These are phyloP conservation scores for Pezicula carpinea DNA, from an alignment of 2,329 filamentous ascomycete genomes.

Conservation along the genomic window DNA sequence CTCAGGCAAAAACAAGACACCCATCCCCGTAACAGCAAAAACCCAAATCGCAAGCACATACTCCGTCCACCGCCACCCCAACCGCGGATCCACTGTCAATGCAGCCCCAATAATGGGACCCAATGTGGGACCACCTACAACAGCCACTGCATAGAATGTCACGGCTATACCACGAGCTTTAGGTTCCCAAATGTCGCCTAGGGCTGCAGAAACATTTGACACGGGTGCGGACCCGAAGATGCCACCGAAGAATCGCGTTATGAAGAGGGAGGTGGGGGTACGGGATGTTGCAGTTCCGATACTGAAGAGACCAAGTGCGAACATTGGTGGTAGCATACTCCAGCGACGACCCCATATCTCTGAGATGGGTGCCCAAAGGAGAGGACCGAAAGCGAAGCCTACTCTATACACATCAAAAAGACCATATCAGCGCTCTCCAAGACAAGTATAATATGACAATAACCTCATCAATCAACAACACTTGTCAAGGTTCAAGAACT, in stretches of 20 bases:
- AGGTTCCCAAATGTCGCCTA: conserved; percentile 56
- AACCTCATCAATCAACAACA: no score
- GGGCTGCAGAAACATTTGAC: conserved; percentile 57
- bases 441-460: no score
- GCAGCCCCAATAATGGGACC: conserved; percentile 30
- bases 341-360: conserved; percentile 58
- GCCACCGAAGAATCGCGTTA: conserved; percentile 63
- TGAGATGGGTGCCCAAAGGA: conserved; percentile 60
- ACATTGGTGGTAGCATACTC: conserved; percentile 54
- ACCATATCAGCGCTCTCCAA: no score
- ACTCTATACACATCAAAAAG: no score
- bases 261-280: conserved; percentile 54
- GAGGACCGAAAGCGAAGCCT: conserved; percentile 41
- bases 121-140: conserved; percentile 56
- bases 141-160: conserved; percentile 61
- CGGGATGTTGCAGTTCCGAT: conserved; percentile 52
- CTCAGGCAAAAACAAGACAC: conserved; percentile 37
- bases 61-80: conserved; percentile 32
- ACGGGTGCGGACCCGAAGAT: conserved; percentile 58
- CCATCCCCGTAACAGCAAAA: conserved; percentile 34
- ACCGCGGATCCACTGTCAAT: conserved; percentile 29
- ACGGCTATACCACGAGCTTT: conserved; percentile 51
- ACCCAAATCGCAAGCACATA: conserved; percentile 37
- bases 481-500: no score
- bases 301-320: conserved; percentile 56